These are phyloP conservation scores for Rubus parviflorus DNA, from an alignment of 306 rosid genomes.

Conservation along the genomic window DNA sequence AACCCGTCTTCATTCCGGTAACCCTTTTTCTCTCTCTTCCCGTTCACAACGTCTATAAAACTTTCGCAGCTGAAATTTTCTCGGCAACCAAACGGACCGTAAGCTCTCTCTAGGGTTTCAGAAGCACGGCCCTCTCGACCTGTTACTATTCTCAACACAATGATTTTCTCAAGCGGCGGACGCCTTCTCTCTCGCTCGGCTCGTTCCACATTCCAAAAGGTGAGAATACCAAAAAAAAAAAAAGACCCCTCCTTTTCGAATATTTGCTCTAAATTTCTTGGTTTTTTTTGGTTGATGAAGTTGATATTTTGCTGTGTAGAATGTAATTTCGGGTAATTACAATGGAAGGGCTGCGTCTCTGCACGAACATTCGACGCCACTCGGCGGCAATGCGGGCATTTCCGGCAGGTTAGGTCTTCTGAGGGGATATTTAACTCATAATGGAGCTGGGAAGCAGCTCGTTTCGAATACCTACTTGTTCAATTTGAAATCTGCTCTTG, in stretches of 20 bases:
- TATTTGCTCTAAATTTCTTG: not conserved
- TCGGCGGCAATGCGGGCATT: constrained; percentile 12
- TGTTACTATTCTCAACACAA: constrained; percentile 9
- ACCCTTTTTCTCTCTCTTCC: not conserved
- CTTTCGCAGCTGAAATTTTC: not conserved
- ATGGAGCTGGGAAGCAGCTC: constrained; percentile 33
- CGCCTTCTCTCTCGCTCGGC: constrained; percentile 31
- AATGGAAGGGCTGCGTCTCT: constrained; percentile 18
- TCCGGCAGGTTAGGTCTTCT: constrained; percentile 24
- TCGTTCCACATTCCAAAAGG: constrained; percentile 24
- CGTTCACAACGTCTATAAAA: not conserved
- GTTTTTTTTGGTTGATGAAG: not conserved
- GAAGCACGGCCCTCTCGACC: not conserved
- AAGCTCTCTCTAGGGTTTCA: not conserved
- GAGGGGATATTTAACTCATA: constrained; percentile 15
- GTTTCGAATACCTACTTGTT: constrained; percentile 15
- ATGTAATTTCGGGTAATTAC: constrained; percentile 13
- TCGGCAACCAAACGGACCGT: not conserved
- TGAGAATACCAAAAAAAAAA: not conserved
- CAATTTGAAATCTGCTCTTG: constrained; percentile 22
- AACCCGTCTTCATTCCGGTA: not conserved
- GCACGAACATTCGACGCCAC: constrained; percentile 10
- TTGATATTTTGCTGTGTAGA: constrained; percentile 17
- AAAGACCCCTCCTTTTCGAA: not conserved
- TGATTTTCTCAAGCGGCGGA: constrained; percentile 36